Conservation (phyloP, 2,329 filamentous ascomycete species). For the Graphium sp. region DNA sequence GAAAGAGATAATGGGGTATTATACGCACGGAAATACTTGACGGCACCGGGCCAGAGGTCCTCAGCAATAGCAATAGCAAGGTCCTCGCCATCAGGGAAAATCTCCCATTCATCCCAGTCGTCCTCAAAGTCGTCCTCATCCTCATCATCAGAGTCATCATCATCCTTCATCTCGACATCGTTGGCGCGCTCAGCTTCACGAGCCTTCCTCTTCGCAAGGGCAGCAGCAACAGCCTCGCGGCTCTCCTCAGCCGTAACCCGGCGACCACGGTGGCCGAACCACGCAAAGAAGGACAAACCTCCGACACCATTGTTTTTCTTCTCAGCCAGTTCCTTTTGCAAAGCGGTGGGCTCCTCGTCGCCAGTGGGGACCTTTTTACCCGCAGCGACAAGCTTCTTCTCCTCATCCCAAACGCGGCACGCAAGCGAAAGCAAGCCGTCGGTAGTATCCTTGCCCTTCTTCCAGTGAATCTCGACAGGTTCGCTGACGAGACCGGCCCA, state of each 20-base stretch:
- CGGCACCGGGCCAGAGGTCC: conserved; percentile 75
- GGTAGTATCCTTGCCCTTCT: conserved; percentile 70
- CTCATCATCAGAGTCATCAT: conserved; percentile 36
- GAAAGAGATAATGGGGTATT: neutral
- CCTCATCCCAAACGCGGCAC: conserved; percentile 49
- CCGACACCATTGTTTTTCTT: conserved; percentile 44
- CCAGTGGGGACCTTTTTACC: conserved; percentile 13
- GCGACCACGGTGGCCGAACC: conserved; percentile 65
- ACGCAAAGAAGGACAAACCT: conserved; percentile 69
- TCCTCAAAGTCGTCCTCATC: conserved; percentile 44
- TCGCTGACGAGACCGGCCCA: conserved; percentile 72
- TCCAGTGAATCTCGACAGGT: conserved; percentile 80
- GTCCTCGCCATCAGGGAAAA: conserved; percentile 78
- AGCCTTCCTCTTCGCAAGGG: conserved; percentile 36
- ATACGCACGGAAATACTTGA: conserved; percentile 77
- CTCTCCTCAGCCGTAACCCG: conserved; percentile 60
- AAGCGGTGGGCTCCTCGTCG: conserved; percentile 21
- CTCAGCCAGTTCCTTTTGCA: conserved; percentile 31
- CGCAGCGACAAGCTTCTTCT: conserved; percentile 24
- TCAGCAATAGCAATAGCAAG: conserved; percentile 68
- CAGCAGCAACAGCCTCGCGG: conserved; percentile 39
- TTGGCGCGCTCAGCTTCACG: conserved; percentile 26
- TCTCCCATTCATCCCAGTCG: conserved; percentile 56
- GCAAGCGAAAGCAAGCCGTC: conserved; percentile 62
- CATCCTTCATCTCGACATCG: conserved; percentile 21